These are phyloP conservation scores for Osmanthus fragrans DNA, from an alignment of 257 asterid species.

Conservation along the genomic window DNA sequence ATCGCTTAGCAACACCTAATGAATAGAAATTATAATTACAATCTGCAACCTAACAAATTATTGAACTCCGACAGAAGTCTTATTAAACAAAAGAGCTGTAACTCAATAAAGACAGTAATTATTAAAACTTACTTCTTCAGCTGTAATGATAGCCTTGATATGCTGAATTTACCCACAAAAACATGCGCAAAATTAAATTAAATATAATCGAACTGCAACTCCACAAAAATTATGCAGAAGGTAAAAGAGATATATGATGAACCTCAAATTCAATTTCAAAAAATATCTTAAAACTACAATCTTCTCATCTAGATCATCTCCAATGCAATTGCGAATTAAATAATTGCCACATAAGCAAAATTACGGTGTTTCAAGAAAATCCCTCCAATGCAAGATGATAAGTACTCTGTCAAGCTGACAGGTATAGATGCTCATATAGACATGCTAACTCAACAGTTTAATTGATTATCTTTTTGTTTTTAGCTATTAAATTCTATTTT, in stretches of 20 bases:
- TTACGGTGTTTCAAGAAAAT: too few relatives aligned
- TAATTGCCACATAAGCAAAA: background rate
- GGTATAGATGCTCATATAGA: too few relatives aligned
- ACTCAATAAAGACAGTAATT: background rate
- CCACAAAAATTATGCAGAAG: background rate
- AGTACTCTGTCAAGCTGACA: too few relatives aligned
- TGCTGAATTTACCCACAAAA: conserved; percentile 58
- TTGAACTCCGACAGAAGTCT: background rate
- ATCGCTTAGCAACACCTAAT: conserved; percentile 78
- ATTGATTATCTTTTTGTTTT: too few relatives aligned
- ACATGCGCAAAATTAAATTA: conserved; percentile 10
- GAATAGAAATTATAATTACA: conserved; percentile 10
- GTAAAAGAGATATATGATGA: background rate
- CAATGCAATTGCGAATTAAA: too few relatives aligned
- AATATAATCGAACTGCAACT: background rate
- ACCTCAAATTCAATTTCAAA: background rate
- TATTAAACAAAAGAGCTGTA: background rate
- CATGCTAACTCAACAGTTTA: too few relatives aligned
- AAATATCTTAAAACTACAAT: background rate
- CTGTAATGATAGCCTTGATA: too few relatives aligned
- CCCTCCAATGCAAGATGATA: too few relatives aligned
- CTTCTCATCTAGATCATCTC: background rate
- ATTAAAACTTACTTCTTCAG: conserved; percentile 61
- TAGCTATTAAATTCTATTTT: too few relatives aligned
- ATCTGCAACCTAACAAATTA: background rate